Evolutionary conservation across 345 rosid species (phyloP), one percentile per base, ranked within the genome.

Genomic region (Linum lewisii): DNA sequence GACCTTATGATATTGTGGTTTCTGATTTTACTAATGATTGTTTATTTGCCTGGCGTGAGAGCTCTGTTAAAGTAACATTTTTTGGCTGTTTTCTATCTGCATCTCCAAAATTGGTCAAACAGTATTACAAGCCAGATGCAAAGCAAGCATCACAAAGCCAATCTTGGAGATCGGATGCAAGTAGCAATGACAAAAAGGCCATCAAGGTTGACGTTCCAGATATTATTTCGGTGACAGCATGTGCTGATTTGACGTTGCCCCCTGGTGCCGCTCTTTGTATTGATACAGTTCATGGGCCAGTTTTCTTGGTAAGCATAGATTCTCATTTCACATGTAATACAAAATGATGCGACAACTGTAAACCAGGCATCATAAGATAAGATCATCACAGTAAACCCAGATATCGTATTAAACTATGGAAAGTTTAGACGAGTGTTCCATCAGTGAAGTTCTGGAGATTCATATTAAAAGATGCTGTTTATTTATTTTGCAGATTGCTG

Each of bases 231-330:
- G 95, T 87, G 55, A 83, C 97, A 51, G 79, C 92, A 20, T 85
- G 92, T 70, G 84, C 95, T 32, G 99, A 93, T 78, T 83, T 89
- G 61, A 93, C 97, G 55, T 81, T 93, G 78, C 99, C 99, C 58
- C 84, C 92, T 5, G 99, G 99, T 67, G 88, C 99, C 42, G 99
- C 88, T 79, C 91, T 93, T 61, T 87, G 99, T 80, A 82, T 93
- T 51, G 83, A 82, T 70, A 82, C 96, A 18, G 63, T 83, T 64
- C 77, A 75, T 15, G 95, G 90, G 38, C 90, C 87, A 8, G 72
- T 93, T 63, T 93, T 63, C 85, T 61, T 87, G 92, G 99, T 93
- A 78, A 77, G 78, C 52, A 36, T 24, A 44, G 11, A 22, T 49
- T 42, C 26, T 7, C 7, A 34, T 42, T 42, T 42, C 14, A 0